Base-by-base conservation (phyloP, 352 stramenopile genomes). In the Globisporangium splendens region DNA sequence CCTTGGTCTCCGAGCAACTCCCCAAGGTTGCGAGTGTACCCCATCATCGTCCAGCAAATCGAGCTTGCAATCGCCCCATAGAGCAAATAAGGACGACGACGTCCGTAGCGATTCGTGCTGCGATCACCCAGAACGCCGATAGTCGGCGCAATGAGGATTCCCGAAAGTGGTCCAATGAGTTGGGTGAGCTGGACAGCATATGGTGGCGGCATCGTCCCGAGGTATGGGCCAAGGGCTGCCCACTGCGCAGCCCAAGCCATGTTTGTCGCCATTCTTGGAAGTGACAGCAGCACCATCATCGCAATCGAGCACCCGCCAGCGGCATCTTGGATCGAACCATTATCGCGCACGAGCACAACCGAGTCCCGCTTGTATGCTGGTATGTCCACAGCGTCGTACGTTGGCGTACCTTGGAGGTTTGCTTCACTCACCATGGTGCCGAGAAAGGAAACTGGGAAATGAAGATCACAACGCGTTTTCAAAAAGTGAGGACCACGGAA, bases 161-260 rank as follows among this genome's bases (percentile, higher is more conserved):
- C 83, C 0, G 73, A 83, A 4, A 90, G 69, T 11, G 80, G 83
- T 12, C 83, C 80, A 54, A 93, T 83, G 21, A 93, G 49, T 39
- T 91, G 83, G 17, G 80, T 88, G 28, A 89, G 64, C 57, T 93
- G 83, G 35, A 93, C 83, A n/a, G 77, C 75, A 62, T 72, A 89
- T 2, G 54, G 68, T 0, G 78, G 73, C 10, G 91, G 62, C 67
- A 91, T 73, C n/a, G 75, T 89, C 10, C 78, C 73, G 8, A 93
- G 67, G 46, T 89, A 88, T 7, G 83, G 80, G 0, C 80, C 80
- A 15, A 93, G 61, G 1, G 80, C 80, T 2, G 80, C 79, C 83
- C 83, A 91, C 49, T 93, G 80, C 41, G 83, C 80, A 1, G 79
- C 84, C 83, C 80, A 93, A 10, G 76, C 79, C 79, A 91, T 89